phyloP scores from a whole-genome alignment of 257 asterid species.

The Nicotiana obtusifolia region DNA sequence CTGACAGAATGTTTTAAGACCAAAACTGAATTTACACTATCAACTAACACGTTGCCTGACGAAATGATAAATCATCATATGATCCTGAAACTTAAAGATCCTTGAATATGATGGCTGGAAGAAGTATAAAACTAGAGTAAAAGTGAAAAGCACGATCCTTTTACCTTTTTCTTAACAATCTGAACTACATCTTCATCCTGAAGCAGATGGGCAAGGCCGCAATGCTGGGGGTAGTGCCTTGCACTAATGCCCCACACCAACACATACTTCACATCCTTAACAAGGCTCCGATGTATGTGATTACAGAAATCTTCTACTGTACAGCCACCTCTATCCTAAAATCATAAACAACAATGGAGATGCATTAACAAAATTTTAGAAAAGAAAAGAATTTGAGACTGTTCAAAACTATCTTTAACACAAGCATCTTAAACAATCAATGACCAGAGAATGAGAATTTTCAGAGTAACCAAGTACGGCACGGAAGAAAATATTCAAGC shows the following conservation, averaged over 20 bases:
- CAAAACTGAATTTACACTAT: neutral
- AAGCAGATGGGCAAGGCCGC: slow-evolving; percentile 84
- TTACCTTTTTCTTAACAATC: slow-evolving; percentile 96
- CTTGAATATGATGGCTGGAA: neutral
- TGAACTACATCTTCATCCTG: slow-evolving; percentile 97
- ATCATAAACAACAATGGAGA: slow-evolving; percentile 2
- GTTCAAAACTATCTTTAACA: neutral
- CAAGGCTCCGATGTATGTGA: slow-evolving; percentile 91
- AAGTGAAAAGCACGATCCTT: neutral
- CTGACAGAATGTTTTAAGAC: neutral
- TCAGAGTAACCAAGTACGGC: neutral
- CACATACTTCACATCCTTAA: slow-evolving; percentile 93
- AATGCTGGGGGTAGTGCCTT: slow-evolving; percentile 94
- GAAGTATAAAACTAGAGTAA: neutral
- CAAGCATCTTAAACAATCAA: neutral
- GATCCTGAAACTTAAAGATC: neutral
- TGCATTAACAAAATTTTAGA: neutral
- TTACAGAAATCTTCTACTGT: slow-evolving; percentile 88
- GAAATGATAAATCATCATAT: neutral
- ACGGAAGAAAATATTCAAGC: neutral
- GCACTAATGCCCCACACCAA: slow-evolving; percentile 96
- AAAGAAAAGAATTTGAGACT: neutral
- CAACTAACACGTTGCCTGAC: neutral
- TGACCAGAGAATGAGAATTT: neutral
- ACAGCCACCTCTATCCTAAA: slow-evolving; percentile 99